phyloP scores from a whole-genome alignment of 1,139 yeast species.

The Suhomyces maxii region DNA sequence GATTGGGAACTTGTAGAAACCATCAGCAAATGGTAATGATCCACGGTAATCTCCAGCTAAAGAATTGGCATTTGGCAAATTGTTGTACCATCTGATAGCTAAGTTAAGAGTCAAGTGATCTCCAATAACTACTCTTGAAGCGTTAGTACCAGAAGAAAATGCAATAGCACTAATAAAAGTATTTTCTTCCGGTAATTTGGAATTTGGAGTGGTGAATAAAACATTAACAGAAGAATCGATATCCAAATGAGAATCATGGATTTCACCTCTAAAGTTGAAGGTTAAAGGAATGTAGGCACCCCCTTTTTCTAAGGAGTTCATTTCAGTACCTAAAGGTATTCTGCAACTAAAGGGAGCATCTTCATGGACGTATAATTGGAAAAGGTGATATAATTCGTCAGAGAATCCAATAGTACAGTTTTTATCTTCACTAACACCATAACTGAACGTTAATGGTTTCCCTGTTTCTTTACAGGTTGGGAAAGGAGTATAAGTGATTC shows the following conservation, averaged over 20 bases:
- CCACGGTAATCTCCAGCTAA: conserved; percentile 10
- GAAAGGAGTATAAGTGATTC: conserved; percentile 58
- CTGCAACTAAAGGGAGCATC: conserved; percentile 77
- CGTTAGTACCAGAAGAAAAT: conserved; percentile 63
- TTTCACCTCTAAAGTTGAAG: conserved; percentile 65
- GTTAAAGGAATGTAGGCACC: conserved; percentile 62
- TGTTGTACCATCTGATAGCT: conserved; percentile 59
- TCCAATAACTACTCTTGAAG: conserved; percentile 66
- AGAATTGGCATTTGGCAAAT: conserved; percentile 24
- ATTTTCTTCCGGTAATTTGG: conserved; percentile 28
- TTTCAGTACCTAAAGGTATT: conserved; percentile 50
- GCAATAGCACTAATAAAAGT: conserved; percentile 56
- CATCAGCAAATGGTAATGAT: conserved; percentile 38
- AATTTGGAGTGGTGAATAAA: conserved; percentile 44
- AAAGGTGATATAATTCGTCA: conserved; percentile 71
- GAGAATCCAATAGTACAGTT: conserved; percentile 63
- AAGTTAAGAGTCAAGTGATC: conserved; percentile 58
- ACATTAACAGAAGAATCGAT: conserved; percentile 62
- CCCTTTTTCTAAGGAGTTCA: conserved; percentile 43
- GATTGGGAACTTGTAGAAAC: conserved; percentile 43
- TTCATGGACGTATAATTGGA: conserved; percentile 74
- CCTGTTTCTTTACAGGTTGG: conserved; percentile 68
- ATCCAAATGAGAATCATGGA: conserved; percentile 70
- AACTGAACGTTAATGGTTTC: conserved; percentile 53
- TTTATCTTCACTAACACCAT: conserved; percentile 52